Evolutionary conservation across 129 eudicot genomes (phyloP).

Genomic region (Saussurea involucrata): DNA sequence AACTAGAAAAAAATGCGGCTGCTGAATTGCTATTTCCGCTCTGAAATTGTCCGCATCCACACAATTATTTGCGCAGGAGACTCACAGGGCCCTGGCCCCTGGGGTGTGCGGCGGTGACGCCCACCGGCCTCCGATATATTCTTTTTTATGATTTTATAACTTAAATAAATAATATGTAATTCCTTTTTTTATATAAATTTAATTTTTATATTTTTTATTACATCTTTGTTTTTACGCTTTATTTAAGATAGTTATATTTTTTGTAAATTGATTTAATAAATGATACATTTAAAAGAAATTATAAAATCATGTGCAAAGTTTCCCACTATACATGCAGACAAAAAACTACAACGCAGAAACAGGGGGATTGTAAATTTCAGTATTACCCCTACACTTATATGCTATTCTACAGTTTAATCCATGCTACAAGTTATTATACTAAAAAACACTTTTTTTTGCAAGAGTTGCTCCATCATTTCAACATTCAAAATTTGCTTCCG

Average conservation of each 20-base stretch:
- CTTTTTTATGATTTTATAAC: too few relatives aligned
- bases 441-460: background rate
- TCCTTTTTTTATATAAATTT: too few relatives aligned
- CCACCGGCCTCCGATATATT: background rate
- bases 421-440: background rate
- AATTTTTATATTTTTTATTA: too few relatives aligned
- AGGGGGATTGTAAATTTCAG: background rate
- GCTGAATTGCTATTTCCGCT: slow-evolving; percentile 6
- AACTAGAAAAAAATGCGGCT: background rate
- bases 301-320: too few relatives aligned
- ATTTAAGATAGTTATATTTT: too few relatives aligned
- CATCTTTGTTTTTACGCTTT: too few relatives aligned
- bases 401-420: background rate
- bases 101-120: background rate
- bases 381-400: slow-evolving; percentile 2
- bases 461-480: background rate
- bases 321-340: too few relatives aligned
- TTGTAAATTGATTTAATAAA: too few relatives aligned
- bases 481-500: background rate
- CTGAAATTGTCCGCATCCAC: slow-evolving; percentile 1
- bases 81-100: background rate
- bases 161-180: too few relatives aligned
- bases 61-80: background rate
- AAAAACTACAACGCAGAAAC: background rate
- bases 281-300: too few relatives aligned